Conservation (phyloP, 371 early-diverging fungal species). For the Mucor circinelloides region DNA sequence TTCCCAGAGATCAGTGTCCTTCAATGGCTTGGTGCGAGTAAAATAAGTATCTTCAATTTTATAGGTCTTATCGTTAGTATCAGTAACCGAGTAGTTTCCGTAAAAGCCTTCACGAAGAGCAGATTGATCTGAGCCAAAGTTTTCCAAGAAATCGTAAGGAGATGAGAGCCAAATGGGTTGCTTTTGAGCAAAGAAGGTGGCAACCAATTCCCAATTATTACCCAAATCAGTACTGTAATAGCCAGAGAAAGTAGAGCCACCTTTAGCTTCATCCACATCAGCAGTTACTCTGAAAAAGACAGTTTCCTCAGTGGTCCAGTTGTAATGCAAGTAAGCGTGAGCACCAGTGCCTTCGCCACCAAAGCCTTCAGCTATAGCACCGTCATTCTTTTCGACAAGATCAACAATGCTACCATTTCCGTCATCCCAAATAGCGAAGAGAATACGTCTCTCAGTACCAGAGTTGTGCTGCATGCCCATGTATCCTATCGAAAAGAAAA, state of each 20-base stretch:
- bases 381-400: neutral
- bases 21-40: neutral
- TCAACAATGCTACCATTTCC: slow-evolving; percentile 17
- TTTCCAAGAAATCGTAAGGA: slow-evolving; percentile 20
- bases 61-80: neutral
- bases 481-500: slow-evolving; percentile 2
- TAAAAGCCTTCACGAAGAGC: slow-evolving; percentile 12
- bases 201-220: slow-evolving; percentile 9
- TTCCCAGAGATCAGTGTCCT: neutral
- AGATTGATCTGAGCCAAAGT: slow-evolving; percentile 9
- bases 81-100: slow-evolving; percentile 11
- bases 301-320: slow-evolving; percentile 16
- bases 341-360: slow-evolving; percentile 25
- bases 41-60: neutral
- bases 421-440: slow-evolving; percentile 23
- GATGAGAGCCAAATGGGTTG: neutral
- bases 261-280: neutral
- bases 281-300: slow-evolving; percentile 8
- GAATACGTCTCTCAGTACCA: slow-evolving; percentile 11
- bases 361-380: slow-evolving; percentile 13
- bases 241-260: slow-evolving; percentile 3
- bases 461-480: slow-evolving; percentile 28
- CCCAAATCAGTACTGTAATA: slow-evolving; percentile 4
- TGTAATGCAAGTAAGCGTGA: slow-evolving; percentile 8
- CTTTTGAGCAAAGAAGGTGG: slow-evolving; percentile 8